phyloP scores from a whole-genome alignment of 2,329 filamentous ascomycete species.

The Cyphellophora attinorum region DNA sequence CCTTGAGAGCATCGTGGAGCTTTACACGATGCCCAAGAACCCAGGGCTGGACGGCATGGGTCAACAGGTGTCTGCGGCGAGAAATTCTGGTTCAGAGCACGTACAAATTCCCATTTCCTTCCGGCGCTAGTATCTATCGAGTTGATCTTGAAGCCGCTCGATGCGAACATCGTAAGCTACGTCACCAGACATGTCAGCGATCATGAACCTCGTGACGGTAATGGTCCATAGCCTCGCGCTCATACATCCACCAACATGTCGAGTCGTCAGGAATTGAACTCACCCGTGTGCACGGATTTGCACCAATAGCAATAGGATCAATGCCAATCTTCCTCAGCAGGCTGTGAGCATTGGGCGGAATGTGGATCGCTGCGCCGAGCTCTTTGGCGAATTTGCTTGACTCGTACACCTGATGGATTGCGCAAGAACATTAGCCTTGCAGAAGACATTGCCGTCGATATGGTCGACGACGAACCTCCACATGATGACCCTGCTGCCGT shows the following conservation, averaged over 20 bases:
- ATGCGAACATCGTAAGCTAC: too few species aligned
- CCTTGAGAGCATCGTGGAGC: slow-evolving; percentile 45
- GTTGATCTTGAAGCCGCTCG: too few species aligned
- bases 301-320: slow-evolving; percentile 29
- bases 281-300: slow-evolving; percentile 20
- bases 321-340: slow-evolving; percentile 40
- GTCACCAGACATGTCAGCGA: too few species aligned
- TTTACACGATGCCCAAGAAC: slow-evolving; percentile 44
- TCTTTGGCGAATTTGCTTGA: slow-evolving; percentile 43
- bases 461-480: slow-evolving; percentile 29
- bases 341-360: slow-evolving; percentile 53
- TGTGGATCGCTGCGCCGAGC: slow-evolving; percentile 50
- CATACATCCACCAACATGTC: slow-evolving; percentile 21
- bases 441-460: slow-evolving; percentile 37
- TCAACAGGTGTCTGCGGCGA: too few species aligned
- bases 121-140: too few species aligned
- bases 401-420: slow-evolving; percentile 38
- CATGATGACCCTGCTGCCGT: slow-evolving; percentile 42
- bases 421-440: not conserved
- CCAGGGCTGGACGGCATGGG: slow-evolving; percentile 29
- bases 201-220: too few species aligned
- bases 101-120: too few species aligned
- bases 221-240: too few species aligned
- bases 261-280: too few species aligned
- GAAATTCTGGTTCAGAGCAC: too few species aligned